Base-by-base conservation (phyloP, 164 flowering plant species). In the Aristolochia contorta region DNA sequence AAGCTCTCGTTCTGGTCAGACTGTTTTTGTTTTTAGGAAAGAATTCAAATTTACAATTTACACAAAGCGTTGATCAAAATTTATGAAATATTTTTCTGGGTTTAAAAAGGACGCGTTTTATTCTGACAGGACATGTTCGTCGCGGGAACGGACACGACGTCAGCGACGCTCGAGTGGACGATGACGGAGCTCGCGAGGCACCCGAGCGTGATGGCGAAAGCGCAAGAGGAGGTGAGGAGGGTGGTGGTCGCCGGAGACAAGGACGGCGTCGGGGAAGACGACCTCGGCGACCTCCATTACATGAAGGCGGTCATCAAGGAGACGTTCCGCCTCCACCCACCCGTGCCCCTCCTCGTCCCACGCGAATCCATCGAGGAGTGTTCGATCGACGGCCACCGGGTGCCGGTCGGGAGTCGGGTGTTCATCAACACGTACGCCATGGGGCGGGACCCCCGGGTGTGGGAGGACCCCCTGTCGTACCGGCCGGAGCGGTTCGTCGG, bases 51-150 rank as follows among this genome's bases (percentile, higher is more conserved):
- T n/a, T n/a, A n/a, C n/a, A n/a, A n/a, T n/a, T n/a, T n/a, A n/a
- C n/a, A n/a, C n/a, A n/a, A n/a, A n/a, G n/a, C n/a, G n/a, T n/a
- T n/a, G n/a, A n/a, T n/a, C n/a, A n/a, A n/a, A n/a, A n/a, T n/a
- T n/a, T n/a, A n/a, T n/a, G n/a, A n/a, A n/a, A n/a, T n/a, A n/a
- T n/a, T n/a, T n/a, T n/a, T n/a, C n/a, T n/a, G n/a, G n/a, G n/a
- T n/a, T n/a, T n/a, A n/a, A n/a, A n/a, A n/a, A n/a, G n/a, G n/a
- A n/a, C n/a, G n/a, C n/a, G n/a, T n/a, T n/a, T n/a, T n/a, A n/a
- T n/a, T n/a, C n/a, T n/a, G n/a, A 65, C 76, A 79, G 84, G 89
- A 82, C 74, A 78, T 84, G 80, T 82, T 84, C 61, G 81, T 82
- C 0, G 85, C 82, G 15, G 89, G 89, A 56, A 84, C 85, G 0